Conservation (phyloP, 2,329 filamentous ascomycete genomes). For the Colletotrichum sp. region DNA sequence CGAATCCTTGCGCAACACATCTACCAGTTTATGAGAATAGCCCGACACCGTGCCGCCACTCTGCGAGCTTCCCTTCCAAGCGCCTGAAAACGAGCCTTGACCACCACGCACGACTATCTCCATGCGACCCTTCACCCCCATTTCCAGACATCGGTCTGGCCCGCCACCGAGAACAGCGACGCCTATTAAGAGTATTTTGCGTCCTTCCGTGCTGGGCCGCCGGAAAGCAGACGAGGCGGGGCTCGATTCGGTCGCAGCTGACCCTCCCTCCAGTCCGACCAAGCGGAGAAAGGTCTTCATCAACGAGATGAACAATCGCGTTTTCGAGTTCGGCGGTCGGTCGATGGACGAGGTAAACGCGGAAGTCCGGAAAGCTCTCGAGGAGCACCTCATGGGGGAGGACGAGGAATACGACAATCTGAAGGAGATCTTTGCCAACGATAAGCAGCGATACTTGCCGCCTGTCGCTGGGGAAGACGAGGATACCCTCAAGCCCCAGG, state of each 20-base stretch:
- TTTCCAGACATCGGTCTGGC: constrained; percentile 37
- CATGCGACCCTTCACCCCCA: constrained; percentile 41
- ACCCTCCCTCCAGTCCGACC: constrained; percentile 45
- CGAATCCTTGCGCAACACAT: constrained; percentile 25
- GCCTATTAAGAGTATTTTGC: constrained; percentile 60
- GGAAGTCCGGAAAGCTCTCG: constrained; percentile 60
- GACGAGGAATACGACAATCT: constrained; percentile 67
- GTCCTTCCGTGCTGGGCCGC: constrained; percentile 48
- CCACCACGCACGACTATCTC: constrained; percentile 1
- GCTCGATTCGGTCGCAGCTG: constrained; percentile 40
- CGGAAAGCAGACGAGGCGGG: constrained; percentile 50
- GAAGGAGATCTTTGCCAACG: constrained; percentile 62
- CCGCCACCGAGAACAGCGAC: constrained; percentile 38
- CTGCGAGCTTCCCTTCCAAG: not conserved
- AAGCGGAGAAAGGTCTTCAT: constrained; percentile 65
- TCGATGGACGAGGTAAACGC: constrained; percentile 61
- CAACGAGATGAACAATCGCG: constrained; percentile 61
- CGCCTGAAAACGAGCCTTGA: not conserved
- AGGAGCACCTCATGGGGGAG: constrained; percentile 60
- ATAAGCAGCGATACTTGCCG: constrained; percentile 45
- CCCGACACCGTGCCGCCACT: constrained; percentile 11
- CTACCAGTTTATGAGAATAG: constrained; percentile 27
- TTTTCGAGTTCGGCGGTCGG: constrained; percentile 58
- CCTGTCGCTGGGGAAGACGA: constrained; percentile 51
- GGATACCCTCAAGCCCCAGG: constrained; percentile 52